These are phyloP conservation scores for Conidiobolus incongruus DNA, from an alignment of 371 early-diverging fungal species.

Conservation along the genomic window DNA sequence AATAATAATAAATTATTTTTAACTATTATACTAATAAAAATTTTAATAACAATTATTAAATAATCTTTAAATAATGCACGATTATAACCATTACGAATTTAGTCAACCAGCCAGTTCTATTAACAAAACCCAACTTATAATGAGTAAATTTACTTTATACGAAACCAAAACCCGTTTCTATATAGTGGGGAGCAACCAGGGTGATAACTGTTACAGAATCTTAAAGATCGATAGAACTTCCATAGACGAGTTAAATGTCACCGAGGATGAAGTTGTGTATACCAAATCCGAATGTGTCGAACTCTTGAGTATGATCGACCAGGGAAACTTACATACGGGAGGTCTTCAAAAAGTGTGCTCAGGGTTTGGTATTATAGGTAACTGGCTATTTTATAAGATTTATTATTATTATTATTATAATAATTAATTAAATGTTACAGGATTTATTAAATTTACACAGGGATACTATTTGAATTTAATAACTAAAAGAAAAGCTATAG, in stretches of 20 bases:
- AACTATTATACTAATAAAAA: no score
- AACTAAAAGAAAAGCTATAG: conserved; percentile 68
- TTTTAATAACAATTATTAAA: no score
- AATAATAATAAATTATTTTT: no score
- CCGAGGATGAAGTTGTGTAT: conserved; percentile 45
- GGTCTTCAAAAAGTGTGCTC: conserved; percentile 40
- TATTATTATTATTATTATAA: no score
- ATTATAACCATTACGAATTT: no score
- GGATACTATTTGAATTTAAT: conserved; percentile 84
- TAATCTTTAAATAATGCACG: no score
- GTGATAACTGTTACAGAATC: conserved; percentile 48
- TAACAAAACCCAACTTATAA: conserved; percentile 12
- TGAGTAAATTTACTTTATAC: conserved; percentile 48
- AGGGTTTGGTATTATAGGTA: conserved; percentile 46
- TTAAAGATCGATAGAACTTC: conserved; percentile 71
- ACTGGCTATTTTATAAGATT: no score
- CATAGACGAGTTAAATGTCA: conserved; percentile 23
- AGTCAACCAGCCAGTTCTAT: no score
- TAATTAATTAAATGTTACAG: no score
- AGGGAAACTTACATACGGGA: conserved; percentile 52
- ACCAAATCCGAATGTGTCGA: conserved; percentile 42
- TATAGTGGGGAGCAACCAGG: conserved; percentile 60
- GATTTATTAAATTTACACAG: conserved; percentile 78
- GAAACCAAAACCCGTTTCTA: conserved; percentile 65
- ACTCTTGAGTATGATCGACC: conserved; percentile 55